phyloP scores from a whole-genome alignment of 139 green algal genomes.

The Chlamydomonas incerta region DNA sequence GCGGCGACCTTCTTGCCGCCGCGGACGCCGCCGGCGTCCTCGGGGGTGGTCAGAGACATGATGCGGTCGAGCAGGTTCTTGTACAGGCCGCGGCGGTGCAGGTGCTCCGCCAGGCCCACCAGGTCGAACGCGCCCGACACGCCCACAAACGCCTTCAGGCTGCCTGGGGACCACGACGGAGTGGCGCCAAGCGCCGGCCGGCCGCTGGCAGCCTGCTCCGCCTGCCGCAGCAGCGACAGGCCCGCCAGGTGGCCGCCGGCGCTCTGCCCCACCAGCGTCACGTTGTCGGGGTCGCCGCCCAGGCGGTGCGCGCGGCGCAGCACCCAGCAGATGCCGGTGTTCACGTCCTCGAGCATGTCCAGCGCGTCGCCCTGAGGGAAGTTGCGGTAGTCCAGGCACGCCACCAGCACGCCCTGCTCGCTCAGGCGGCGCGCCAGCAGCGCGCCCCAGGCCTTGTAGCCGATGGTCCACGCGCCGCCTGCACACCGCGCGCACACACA shows the following conservation, averaged over 20 bases:
- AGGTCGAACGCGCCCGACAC: constrained; percentile 88
- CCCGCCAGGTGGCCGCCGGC: constrained; percentile 88
- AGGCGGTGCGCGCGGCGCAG: constrained; percentile 71
- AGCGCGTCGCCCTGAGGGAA: constrained; percentile 87
- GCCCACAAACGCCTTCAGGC: constrained; percentile 67
- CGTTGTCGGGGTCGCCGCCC: constrained; percentile 77
- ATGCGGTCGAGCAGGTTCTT: constrained; percentile 62
- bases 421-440: constrained; percentile 86
- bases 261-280: constrained; percentile 90
- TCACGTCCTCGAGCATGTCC: constrained; percentile 95
- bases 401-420: constrained; percentile 86
- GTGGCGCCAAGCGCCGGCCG: constrained; percentile 1
- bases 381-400: constrained; percentile 96
- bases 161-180: constrained; percentile 66
- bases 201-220: not conserved
- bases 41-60: constrained; percentile 53
- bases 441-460: constrained; percentile 96
- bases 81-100: constrained; percentile 87
- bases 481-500: not conserved
- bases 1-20: not conserved
- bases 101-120: constrained; percentile 78
- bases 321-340: constrained; percentile 91
- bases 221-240: constrained; percentile 81
- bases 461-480: constrained; percentile 95
- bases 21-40: not conserved